These are phyloP conservation scores for Scleroderma citrinum DNA, from an alignment of 768 basidiomycete species.

Conservation along the genomic window DNA sequence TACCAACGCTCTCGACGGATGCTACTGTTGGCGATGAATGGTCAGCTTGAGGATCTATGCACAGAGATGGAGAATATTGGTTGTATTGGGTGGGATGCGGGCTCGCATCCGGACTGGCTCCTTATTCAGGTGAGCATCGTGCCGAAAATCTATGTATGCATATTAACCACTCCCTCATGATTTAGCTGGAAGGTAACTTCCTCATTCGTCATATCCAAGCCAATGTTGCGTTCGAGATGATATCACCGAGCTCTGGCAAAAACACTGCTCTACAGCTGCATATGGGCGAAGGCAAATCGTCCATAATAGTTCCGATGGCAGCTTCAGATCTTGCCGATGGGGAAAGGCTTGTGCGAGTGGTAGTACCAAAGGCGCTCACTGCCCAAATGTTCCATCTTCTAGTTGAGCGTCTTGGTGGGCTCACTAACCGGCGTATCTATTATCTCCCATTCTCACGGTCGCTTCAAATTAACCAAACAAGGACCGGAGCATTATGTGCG, in stretches of 20 bases:
- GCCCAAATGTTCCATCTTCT: slow-evolving; percentile 47
- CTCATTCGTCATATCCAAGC: slow-evolving; percentile 38
- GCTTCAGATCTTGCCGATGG: slow-evolving; percentile 38
- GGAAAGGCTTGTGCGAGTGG: slow-evolving; percentile 38
- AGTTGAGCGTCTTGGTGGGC: slow-evolving; percentile 36
- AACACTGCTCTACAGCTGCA: slow-evolving; percentile 46
- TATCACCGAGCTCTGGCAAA: slow-evolving; percentile 27
- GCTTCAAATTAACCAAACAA: slow-evolving; percentile 13
- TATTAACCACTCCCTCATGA: not conserved
- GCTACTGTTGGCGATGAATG: not conserved
- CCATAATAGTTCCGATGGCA: slow-evolving; percentile 43
- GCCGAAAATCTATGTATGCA: not conserved
- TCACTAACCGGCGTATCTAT: slow-evolving; percentile 42
- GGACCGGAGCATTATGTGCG: slow-evolving; percentile 19
- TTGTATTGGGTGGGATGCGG: no score
- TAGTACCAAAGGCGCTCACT: slow-evolving; percentile 44
- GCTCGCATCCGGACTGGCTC: no score
- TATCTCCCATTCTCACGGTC: slow-evolving; percentile 46
- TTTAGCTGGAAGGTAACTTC: slow-evolving; percentile 42
- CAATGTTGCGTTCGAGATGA: slow-evolving; percentile 42
- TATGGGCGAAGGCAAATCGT: slow-evolving; percentile 55
- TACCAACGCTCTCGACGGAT: not conserved
- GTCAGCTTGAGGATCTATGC: no score
- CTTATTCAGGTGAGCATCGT: no score
- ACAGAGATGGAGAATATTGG: no score